Evolutionary conservation across 2,329 filamentous ascomycete genomes (phyloP).

Genomic region (Ophiocordyceps sinensis): DNA sequence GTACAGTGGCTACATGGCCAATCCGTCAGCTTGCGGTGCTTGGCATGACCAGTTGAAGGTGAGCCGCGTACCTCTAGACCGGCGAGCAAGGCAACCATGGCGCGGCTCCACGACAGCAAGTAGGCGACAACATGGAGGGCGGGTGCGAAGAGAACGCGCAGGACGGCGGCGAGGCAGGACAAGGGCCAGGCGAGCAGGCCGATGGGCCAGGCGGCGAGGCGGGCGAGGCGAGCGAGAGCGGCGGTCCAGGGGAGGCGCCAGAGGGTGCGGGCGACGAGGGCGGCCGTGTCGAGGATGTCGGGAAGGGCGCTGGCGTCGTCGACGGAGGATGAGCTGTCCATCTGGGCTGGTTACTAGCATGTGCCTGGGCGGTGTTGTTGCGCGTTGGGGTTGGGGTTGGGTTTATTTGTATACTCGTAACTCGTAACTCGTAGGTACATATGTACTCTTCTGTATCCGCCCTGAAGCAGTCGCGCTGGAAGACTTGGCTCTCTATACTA

Average conservation of each 20-base stretch:
- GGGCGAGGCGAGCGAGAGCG: slow-evolving; percentile 9
- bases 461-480: too few species aligned
- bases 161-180: slow-evolving; percentile 10
- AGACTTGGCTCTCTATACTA: too few species aligned
- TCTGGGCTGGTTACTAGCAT: neutral
- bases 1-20: slow-evolving; percentile 22
- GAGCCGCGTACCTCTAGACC: slow-evolving; percentile 25
- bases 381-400: too few species aligned
- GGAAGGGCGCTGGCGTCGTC: slow-evolving; percentile 5
- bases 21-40: neutral
- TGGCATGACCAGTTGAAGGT: neutral
- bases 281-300: slow-evolving; percentile 11
- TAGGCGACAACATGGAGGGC: slow-evolving; percentile 18
- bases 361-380: too few species aligned
- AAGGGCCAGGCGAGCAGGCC: slow-evolving; percentile 16
- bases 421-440: too few species aligned
- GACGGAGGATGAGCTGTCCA: slow-evolving; percentile 1
- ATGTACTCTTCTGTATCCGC: too few species aligned
- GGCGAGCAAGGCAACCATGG: slow-evolving; percentile 12
- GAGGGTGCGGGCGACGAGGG: slow-evolving; percentile 11
- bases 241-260: slow-evolving; percentile 14
- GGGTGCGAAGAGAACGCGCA: slow-evolving; percentile 22
- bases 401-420: too few species aligned
- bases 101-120: slow-evolving; percentile 8
- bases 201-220: slow-evolving; percentile 15